Evolutionary conservation across 2,329 filamentous ascomycete species (phyloP), one percentile per base, ranked within the genome.

Genomic region (Aspergillus latus): DNA sequence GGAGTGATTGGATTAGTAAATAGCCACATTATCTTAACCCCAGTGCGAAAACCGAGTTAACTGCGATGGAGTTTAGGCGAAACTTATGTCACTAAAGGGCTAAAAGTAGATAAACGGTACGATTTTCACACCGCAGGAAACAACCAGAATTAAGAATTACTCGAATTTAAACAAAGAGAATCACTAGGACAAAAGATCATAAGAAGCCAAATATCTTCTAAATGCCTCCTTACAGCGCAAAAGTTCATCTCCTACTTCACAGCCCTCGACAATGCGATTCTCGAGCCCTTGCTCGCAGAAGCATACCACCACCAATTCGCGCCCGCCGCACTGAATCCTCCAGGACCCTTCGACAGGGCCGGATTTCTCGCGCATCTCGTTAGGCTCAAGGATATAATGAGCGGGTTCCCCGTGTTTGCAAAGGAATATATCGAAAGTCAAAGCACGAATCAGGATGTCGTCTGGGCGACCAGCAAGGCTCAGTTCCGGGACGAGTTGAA

Each of bases 351-450:
- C 6, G 16, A 28, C 6, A 28, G 26, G 21, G 9, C 30, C 1
- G 42, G 21, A 4, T 49, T 49, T 4, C 26, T 49, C 1, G 30
- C 28, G 2, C 52, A 55, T 13, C n/a, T 16, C 4, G 11, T n/a
- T 2, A 13, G 10, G 5, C 40, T 54, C 4, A 10, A 8, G 13
- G 13, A 10, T 6, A 34, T 54, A 8, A 36, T 54, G 36, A 43
- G 16, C 0, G 44, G 52, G 1, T 54, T 54, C n/a, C 46, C 46
- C 0, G 40, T 55, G 2, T n/a, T 28, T 15, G 45, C 39, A 10
- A 49, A 55, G 16, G 39, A 55, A 8, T 49, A 49, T 32, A 43
- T 55, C 30, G 46, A 36, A 11, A 45, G 46, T 30, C 39, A 55
- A 9, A 34, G 16, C 8, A 8, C 30, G 1, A 48, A 44, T 15